Percentiles rank a stretch among this genome's conserved stretches.
Conservation (phyloP, 352 stramenopile species). For the Phytophthora kernoviae region DNA sequence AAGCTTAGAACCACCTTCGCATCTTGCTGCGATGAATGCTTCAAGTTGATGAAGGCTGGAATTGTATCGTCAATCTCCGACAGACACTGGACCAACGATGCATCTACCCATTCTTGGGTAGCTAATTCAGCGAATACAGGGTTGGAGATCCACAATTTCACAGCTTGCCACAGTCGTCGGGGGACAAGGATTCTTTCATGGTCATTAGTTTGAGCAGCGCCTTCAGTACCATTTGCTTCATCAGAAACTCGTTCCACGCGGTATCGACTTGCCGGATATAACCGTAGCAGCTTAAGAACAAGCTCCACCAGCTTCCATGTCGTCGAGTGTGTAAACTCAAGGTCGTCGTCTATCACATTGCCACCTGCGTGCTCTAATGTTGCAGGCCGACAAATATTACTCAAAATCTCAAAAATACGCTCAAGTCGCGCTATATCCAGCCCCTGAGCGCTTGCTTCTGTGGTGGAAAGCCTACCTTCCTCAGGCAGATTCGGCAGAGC, state of each 20-base stretch:
- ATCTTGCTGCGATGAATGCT: constrained; percentile 28
- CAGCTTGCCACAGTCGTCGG: constrained; percentile 39
- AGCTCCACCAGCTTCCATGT: constrained; percentile 51
- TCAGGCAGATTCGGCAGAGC: constrained; percentile 40
- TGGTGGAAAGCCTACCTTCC: constrained; percentile 2
- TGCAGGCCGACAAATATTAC: constrained; percentile 38
- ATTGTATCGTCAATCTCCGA: constrained; percentile 39
- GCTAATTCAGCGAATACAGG: constrained; percentile 27
- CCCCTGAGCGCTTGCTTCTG: constrained; percentile 5
- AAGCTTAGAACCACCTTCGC: constrained; percentile 34
- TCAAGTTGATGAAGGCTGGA: constrained; percentile 33
- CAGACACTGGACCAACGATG: constrained; percentile 19
- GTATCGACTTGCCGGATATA: constrained; percentile 43
- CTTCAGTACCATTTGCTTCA: background rate
- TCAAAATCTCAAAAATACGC: constrained; percentile 41
- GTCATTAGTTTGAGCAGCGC: background rate
- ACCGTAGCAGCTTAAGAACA: constrained; percentile 36
- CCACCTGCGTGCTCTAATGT: constrained; percentile 4
- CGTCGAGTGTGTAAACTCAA: constrained; percentile 25
- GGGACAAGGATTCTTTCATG: constrained; percentile 34
- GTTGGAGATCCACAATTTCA: constrained; percentile 40
- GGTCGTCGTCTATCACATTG: constrained; percentile 20
- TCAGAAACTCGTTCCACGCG: constrained; percentile 10
- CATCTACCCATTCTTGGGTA: constrained; percentile 37
- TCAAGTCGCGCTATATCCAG: constrained; percentile 53